phyloP scores from a whole-genome alignment of 768 basidiomycete species.

The Gloeostereum incarnatum region DNA sequence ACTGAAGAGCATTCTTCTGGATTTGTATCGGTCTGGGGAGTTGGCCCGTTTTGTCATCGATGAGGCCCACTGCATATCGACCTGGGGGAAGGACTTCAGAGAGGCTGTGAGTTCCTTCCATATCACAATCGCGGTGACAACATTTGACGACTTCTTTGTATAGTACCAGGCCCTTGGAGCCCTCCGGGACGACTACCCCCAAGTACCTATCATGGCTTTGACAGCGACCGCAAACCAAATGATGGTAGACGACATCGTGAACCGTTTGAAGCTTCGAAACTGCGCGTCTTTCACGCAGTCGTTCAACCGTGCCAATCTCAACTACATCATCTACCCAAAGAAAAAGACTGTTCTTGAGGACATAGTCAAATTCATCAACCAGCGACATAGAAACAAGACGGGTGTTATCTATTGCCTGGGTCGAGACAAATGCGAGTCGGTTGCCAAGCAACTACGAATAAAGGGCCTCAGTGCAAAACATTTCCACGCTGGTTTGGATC shows the following conservation, averaged over 20 bases:
- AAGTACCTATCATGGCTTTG: constrained; percentile 89
- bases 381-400: constrained; percentile 43
- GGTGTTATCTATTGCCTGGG: constrained; percentile 85
- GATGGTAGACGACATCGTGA: constrained; percentile 71
- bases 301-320: constrained; percentile 90
- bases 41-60: constrained; percentile 91
- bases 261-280: constrained; percentile 50
- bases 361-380: constrained; percentile 62
- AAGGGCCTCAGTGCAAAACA: constrained; percentile 58
- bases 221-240: constrained; percentile 88
- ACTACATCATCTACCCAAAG: constrained; percentile 52
- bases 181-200: constrained; percentile 67
- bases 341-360: constrained; percentile 38
- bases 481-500: constrained; percentile 77
- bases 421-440: constrained; percentile 67
- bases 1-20: constrained; percentile 45
- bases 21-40: constrained; percentile 44
- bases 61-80: constrained; percentile 91
- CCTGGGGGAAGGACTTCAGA: constrained; percentile 93
- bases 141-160: constrained; percentile 1
- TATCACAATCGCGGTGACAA: neutral
- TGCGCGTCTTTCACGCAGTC: constrained; percentile 66
- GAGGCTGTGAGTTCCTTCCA: constrained; percentile 45
- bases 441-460: constrained; percentile 59
- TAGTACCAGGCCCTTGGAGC: constrained; percentile 63